Evolutionary conservation across 2,329 filamentous ascomycete genomes (phyloP).

Genomic region (Sporothrix pseudoabietina): DNA sequence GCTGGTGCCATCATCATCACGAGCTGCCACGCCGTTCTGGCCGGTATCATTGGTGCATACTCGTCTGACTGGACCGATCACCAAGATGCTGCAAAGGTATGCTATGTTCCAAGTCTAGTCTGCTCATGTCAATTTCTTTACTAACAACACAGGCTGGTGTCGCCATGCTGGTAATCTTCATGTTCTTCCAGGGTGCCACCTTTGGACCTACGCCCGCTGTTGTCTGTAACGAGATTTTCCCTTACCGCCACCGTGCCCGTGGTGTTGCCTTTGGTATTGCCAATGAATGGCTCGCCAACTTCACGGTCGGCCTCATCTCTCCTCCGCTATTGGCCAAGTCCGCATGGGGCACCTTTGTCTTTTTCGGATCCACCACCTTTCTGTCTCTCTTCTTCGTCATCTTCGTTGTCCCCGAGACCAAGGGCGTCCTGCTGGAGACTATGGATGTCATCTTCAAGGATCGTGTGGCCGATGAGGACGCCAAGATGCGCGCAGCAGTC

Average conservation of each 20-base stretch:
- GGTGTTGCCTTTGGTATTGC: slow-evolving; percentile 19
- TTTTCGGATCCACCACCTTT: background rate
- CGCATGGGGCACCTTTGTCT: background rate
- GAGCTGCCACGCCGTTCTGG: background rate
- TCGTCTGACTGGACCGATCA: background rate
- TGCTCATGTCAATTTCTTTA: too few relatives aligned
- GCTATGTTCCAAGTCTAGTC: too few relatives aligned
- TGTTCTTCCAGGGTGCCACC: slow-evolving; percentile 19
- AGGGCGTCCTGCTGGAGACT: slow-evolving; percentile 13
- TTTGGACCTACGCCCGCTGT: slow-evolving; percentile 9
- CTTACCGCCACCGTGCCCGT: slow-evolving; percentile 1
- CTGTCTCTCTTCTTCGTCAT: slow-evolving; percentile 13
- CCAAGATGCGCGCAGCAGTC: slow-evolving; percentile 7
- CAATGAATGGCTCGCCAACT: slow-evolving; percentile 15
- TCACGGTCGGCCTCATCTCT: slow-evolving; percentile 1
- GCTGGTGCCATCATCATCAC: slow-evolving; percentile 10
- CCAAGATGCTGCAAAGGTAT: background rate
- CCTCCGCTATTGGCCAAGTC: background rate
- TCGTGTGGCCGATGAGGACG: slow-evolving; percentile 11
- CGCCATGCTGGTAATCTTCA: slow-evolving; percentile 13
- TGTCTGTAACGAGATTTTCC: slow-evolving; percentile 16
- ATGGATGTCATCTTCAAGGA: slow-evolving; percentile 18
- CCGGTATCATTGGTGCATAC: background rate
- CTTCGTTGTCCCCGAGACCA: background rate
- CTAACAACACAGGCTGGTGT: background rate